These are phyloP conservation scores for Sugiyamaella neomexicana DNA, from an alignment of 1,139 yeast genomes.

Conservation along the genomic window DNA sequence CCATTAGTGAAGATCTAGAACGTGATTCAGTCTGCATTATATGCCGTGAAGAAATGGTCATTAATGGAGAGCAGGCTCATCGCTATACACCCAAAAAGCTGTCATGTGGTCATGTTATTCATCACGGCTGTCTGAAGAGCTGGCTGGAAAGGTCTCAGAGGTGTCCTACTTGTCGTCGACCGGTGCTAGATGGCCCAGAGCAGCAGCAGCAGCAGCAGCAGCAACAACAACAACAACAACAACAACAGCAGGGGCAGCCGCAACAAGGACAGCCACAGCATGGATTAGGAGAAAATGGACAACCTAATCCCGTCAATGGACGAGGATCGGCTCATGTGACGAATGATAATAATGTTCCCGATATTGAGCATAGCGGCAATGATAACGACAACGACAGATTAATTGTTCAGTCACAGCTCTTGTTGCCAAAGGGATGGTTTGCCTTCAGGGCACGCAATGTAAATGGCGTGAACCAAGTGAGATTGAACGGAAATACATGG, in stretches of 20 bases:
- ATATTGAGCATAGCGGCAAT: conserved; percentile 1
- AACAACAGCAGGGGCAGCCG: conserved; percentile 8
- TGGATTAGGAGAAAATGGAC: conserved; percentile 1
- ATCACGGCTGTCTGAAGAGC: conserved; percentile 83
- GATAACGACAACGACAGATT: neutral
- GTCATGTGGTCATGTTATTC: conserved; percentile 84
- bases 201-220: conserved; percentile 4
- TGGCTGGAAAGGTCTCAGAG: conserved; percentile 92
- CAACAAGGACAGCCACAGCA: conserved; percentile 11
- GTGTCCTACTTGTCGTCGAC: conserved; percentile 87
- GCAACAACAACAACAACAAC: conserved; percentile 8
- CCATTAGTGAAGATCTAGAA: conserved; percentile 64
- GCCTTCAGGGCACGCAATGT: conserved; percentile 23
- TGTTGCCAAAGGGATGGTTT: conserved; percentile 25
- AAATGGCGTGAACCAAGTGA: conserved; percentile 21
- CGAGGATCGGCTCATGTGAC: neutral
- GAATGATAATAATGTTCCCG: neutral
- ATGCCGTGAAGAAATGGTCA: conserved; percentile 79
- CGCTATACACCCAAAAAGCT: conserved; percentile 72
- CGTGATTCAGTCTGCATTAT: conserved; percentile 71
- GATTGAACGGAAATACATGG: conserved; percentile 23
- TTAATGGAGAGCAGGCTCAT: conserved; percentile 34
- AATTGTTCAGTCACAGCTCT: conserved; percentile 10
- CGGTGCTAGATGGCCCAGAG: conserved; percentile 48
- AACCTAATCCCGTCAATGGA: conserved; percentile 2